These are phyloP conservation scores for Grigorovia humatica DNA, from an alignment of 805 yeast genomes.

Conservation along the genomic window DNA sequence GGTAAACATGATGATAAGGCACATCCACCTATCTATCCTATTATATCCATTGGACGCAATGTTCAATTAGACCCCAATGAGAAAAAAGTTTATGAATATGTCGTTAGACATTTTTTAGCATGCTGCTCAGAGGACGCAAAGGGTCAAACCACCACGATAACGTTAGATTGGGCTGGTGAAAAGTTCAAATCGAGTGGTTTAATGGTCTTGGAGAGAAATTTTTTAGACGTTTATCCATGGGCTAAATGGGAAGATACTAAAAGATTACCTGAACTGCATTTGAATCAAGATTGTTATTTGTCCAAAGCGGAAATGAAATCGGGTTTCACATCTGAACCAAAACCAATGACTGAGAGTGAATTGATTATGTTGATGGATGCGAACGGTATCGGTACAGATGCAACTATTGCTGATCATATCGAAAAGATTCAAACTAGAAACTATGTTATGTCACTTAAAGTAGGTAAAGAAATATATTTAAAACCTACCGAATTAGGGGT, in stretches of 20 bases:
- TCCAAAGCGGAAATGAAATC: slow-evolving; percentile 47
- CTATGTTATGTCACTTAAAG: slow-evolving; percentile 45
- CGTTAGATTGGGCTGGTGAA: slow-evolving; percentile 72
- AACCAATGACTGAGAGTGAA: slow-evolving; percentile 82
- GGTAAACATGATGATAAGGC: slow-evolving; percentile 90
- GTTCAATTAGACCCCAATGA: slow-evolving; percentile 30
- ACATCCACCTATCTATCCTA: slow-evolving; percentile 96
- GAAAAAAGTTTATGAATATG: slow-evolving; percentile 72
- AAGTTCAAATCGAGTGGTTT: slow-evolving; percentile 63
- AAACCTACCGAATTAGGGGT: slow-evolving; percentile 78
- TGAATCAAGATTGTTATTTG: slow-evolving; percentile 49
- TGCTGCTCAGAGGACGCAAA: slow-evolving; percentile 87
- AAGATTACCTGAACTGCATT: slow-evolving; percentile 51
- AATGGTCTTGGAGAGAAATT: slow-evolving; percentile 62
- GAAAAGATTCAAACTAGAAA: slow-evolving; percentile 62
- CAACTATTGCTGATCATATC: slow-evolving; percentile 97
- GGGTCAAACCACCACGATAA: slow-evolving; percentile 57
- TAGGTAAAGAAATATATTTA: slow-evolving; percentile 34
- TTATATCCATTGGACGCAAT: slow-evolving; percentile 29
- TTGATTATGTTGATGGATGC: slow-evolving; percentile 89
- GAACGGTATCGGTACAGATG: slow-evolving; percentile 97
- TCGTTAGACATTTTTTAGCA: slow-evolving; percentile 78
- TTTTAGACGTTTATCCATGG: slow-evolving; percentile 70
- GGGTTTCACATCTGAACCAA: slow-evolving; percentile 77
- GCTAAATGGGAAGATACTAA: slow-evolving; percentile 63